phyloP scores from a whole-genome alignment of 2,329 filamentous ascomycete species.

The Penicillium sclerotigenum region DNA sequence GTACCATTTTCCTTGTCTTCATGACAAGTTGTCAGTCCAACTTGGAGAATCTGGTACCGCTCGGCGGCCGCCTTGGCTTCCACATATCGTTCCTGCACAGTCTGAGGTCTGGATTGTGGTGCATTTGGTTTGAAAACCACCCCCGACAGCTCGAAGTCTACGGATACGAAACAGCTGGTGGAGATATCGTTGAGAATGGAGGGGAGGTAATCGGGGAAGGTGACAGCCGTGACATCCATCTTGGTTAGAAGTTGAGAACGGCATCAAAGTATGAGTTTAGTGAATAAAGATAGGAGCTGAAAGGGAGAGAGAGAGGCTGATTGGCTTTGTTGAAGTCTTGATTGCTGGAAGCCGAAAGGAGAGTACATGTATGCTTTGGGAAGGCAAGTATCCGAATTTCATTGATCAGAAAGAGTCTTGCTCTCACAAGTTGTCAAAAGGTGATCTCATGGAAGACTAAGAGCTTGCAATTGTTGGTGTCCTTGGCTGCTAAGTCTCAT shows the following conservation, averaged over 20 bases:
- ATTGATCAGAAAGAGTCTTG: background rate
- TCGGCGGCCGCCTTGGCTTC: constrained; percentile 61
- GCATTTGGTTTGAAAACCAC: constrained; percentile 48
- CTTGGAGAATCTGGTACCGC: constrained; percentile 62
- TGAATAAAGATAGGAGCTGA: background rate
- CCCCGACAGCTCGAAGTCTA: constrained; percentile 67
- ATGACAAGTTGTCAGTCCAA: constrained; percentile 64
- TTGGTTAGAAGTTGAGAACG: background rate
- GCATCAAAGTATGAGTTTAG: background rate
- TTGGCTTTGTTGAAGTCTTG: background rate
- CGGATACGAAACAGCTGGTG: constrained; percentile 58
- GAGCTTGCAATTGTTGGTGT: background rate
- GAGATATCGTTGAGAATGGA: constrained; percentile 58
- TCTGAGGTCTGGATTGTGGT: constrained; percentile 44
- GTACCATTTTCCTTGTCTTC: constrained; percentile 48
- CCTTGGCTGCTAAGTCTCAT: background rate
- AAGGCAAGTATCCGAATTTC: background rate
- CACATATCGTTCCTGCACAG: constrained; percentile 59
- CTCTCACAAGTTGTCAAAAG: background rate
- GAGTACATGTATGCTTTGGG: background rate
- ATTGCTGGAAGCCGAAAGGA: background rate
- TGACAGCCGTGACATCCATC: constrained; percentile 57
- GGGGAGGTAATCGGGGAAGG: constrained; percentile 52
- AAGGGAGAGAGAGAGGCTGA: no score
- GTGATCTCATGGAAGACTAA: background rate